A percentile compares a stretch with the other conserved stretches of the same genome.
These are phyloP conservation scores for Metschnikowia lochheadii DNA, from an alignment of 805 yeast genomes.

Conservation along the genomic window DNA sequence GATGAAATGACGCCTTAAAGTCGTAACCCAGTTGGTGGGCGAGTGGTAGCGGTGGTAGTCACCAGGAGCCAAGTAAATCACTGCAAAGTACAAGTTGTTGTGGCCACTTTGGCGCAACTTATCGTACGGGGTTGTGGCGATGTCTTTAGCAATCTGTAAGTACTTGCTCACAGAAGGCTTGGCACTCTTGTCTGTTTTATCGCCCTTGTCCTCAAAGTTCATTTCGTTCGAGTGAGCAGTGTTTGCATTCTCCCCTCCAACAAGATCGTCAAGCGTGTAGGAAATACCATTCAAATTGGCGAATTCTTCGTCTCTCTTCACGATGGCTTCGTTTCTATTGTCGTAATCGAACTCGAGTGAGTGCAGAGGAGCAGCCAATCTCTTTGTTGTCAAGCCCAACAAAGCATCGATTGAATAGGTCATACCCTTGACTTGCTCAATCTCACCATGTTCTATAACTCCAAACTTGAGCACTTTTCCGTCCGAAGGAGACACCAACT, in stretches of 20 bases:
- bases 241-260: conserved; percentile 49
- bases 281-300: conserved; percentile 75
- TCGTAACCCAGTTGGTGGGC: conserved; percentile 94
- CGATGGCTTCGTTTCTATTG: conserved; percentile 37
- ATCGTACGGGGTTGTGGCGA: conserved; percentile 32
- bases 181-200: conserved; percentile 43
- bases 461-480: conserved; percentile 89
- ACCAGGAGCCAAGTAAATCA: conserved; percentile 95
- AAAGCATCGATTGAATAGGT: conserved; percentile 86
- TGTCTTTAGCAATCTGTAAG: conserved; percentile 38
- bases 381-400: conserved; percentile 56
- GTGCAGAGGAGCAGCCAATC: conserved; percentile 54
- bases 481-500: conserved; percentile 87
- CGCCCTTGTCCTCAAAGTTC: conserved; percentile 63
- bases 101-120: conserved; percentile 31
- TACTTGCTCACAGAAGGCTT: conserved; percentile 33
- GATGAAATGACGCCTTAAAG: conserved; percentile 87
- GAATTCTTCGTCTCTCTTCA: conserved; percentile 62
- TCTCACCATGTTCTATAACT: conserved; percentile 71
- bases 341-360: conserved; percentile 43
- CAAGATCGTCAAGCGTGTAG: conserved; percentile 62
- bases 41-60: conserved; percentile 97
- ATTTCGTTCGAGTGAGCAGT: conserved; percentile 45
- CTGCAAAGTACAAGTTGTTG: conserved; percentile 76
- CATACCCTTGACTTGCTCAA: conserved; percentile 96